A percentile compares a stretch with the other conserved stretches of the same genome.
Conservation (phyloP, 2,329 filamentous ascomycete genomes). For the Xylariales sp. region DNA sequence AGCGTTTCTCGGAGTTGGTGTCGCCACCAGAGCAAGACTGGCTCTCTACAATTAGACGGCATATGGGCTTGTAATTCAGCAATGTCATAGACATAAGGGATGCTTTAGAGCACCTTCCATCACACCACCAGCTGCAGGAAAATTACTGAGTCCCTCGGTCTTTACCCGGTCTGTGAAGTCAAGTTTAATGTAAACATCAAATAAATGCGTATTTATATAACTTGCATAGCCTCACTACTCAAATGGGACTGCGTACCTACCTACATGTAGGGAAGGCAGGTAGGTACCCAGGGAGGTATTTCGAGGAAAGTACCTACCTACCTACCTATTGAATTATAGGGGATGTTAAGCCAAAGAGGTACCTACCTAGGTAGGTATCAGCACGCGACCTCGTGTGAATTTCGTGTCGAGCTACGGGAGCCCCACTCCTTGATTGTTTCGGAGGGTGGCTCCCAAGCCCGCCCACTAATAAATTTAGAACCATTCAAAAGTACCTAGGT, state of each 20-base stretch:
- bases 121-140: not conserved
- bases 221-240: too few relatives aligned
- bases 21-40: conserved; percentile 20
- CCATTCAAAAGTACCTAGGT: not conserved
- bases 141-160: not conserved
- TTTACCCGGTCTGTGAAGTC: not conserved
- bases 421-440: conserved; percentile 20
- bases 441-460: not conserved
- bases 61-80: conserved; percentile 32
- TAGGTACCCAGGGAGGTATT: too few relatives aligned
- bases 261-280: too few relatives aligned
- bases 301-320: not conserved
- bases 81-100: conserved; percentile 36
- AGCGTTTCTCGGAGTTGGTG: conserved; percentile 24
- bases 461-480: not conserved
- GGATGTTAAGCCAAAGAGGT: too few relatives aligned
- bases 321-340: too few relatives aligned
- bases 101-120: conserved; percentile 2
- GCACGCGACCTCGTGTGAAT: conserved; percentile 37
- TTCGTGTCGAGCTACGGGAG: conserved; percentile 21
- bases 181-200: not conserved
- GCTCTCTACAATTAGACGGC: conserved; percentile 32
- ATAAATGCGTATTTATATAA: not conserved
- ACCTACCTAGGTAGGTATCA: too few relatives aligned
- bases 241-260: too few relatives aligned